Conservation (phyloP, 2,329 filamentous ascomycete species). For the Aureobasidium sp. region DNA sequence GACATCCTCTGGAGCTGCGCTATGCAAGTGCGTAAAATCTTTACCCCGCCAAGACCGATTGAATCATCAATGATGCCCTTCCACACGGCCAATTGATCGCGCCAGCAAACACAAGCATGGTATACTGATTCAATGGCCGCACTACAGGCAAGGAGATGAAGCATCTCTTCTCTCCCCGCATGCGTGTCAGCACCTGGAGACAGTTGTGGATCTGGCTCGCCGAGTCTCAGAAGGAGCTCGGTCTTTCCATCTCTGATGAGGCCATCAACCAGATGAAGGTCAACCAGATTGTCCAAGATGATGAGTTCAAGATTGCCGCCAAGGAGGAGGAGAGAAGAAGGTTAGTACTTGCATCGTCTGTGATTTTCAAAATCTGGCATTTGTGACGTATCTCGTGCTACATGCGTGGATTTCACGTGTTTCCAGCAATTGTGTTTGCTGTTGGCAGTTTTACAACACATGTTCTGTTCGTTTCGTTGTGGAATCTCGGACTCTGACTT, state of each 20-base stretch:
- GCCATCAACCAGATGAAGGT: slow-evolving; percentile 39
- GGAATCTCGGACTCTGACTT: neutral
- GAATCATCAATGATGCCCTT: neutral
- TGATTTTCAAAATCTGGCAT: neutral
- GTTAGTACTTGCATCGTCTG: slow-evolving; percentile 1
- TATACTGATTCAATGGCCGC: slow-evolving; percentile 9
- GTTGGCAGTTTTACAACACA: neutral
- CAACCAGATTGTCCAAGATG: slow-evolving; percentile 36
- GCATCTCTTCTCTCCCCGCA: slow-evolving; percentile 68
- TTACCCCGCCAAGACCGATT: slow-evolving; percentile 4
- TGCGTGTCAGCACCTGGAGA: slow-evolving; percentile 69
- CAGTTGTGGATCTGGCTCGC: slow-evolving; percentile 80
- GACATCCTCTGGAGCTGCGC: slow-evolving; percentile 17
- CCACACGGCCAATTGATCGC: neutral
- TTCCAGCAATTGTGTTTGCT: neutral
- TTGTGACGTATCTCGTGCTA: neutral
- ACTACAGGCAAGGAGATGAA: slow-evolving; percentile 53
- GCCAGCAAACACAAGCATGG: neutral
- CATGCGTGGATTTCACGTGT: neutral
- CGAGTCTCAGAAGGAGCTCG: slow-evolving; percentile 72
- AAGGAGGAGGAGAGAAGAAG: slow-evolving; percentile 38
- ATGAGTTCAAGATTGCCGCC: slow-evolving; percentile 39
- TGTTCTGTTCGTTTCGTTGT: neutral
- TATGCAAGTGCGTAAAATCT: slow-evolving; percentile 15
- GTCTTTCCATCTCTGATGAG: slow-evolving; percentile 64